Conservation (phyloP, 805 yeast genomes). For the baker's yeast (Saccharomyces cerevisiae) region DNA sequence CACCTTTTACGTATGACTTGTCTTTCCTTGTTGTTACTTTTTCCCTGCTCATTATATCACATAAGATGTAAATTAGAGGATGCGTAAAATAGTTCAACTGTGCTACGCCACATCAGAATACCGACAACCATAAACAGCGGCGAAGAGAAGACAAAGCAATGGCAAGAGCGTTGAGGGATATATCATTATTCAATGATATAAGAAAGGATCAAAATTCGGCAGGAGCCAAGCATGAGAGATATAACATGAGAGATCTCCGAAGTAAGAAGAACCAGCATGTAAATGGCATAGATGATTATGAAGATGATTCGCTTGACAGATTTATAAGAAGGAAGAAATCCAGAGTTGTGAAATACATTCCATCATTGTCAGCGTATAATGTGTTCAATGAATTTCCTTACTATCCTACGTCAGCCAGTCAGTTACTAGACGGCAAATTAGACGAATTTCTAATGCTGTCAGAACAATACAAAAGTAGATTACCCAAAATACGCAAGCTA, state of each 20-base stretch:
- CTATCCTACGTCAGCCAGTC: conserved; percentile 2
- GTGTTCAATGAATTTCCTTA: conserved; percentile 18
- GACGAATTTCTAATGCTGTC: conserved; percentile 16
- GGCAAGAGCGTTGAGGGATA: neutral
- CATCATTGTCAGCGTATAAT: conserved; percentile 21
- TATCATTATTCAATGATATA: neutral
- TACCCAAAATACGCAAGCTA: conserved; percentile 30
- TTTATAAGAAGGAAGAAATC: conserved; percentile 3
- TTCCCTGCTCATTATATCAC: neutral
- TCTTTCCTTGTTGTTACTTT: neutral
- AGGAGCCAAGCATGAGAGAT: neutral
- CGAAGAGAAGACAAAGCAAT: neutral
- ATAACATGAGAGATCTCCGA: neutral
- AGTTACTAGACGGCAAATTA: conserved; percentile 5
- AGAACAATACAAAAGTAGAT: conserved; percentile 9
- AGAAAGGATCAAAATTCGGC: neutral
- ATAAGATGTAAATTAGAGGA: neutral
- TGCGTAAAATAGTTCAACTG: neutral
- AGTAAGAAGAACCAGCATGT: neutral
- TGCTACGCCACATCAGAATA: neutral
- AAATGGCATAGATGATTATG: neutral
- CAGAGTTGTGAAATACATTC: neutral
- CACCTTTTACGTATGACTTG: neutral
- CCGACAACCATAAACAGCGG: neutral
- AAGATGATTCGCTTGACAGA: neutral